Percentiles rank a stretch among this genome's conserved stretches.
These are phyloP conservation scores for Phialophora macrospora DNA, from an alignment of 2,329 filamentous ascomycete species.

Conservation along the genomic window DNA sequence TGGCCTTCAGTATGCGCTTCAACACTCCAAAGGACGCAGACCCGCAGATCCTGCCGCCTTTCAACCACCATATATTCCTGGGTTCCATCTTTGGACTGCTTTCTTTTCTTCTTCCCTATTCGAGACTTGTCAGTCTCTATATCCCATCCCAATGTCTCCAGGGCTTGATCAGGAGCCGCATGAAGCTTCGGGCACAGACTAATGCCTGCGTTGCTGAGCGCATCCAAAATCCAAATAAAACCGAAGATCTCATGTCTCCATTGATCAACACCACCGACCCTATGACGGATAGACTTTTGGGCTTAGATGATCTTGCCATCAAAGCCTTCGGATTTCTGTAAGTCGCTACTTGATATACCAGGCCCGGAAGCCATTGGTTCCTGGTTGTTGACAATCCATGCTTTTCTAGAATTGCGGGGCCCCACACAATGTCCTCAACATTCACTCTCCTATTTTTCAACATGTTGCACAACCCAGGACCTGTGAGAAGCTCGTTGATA, in stretches of 20 bases:
- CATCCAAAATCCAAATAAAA: slow-evolving; percentile 26
- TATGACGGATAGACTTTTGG: slow-evolving; percentile 44
- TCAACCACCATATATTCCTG: slow-evolving; percentile 45
- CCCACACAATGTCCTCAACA: slow-evolving; percentile 44
- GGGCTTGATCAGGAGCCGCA: slow-evolving; percentile 9
- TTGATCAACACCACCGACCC: slow-evolving; percentile 47
- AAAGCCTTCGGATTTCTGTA: slow-evolving; percentile 49
- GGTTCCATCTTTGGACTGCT: slow-evolving; percentile 42
- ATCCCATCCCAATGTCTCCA: too few relatives aligned
- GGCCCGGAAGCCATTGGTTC: background rate
- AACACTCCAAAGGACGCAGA: slow-evolving; percentile 41
- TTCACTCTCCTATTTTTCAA: slow-evolving; percentile 44
- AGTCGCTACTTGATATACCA: slow-evolving; percentile 15
- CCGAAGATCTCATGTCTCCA: slow-evolving; percentile 42
- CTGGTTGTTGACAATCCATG: too few relatives aligned
- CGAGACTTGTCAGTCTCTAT: too few relatives aligned
- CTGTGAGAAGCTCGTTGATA: slow-evolving; percentile 37
- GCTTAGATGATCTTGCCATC: slow-evolving; percentile 43
- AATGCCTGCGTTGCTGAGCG: slow-evolving; percentile 2
- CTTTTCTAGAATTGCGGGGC: slow-evolving; percentile 43
- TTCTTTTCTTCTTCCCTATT: slow-evolving; percentile 39
- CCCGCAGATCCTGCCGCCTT: slow-evolving; percentile 42
- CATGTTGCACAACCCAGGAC: slow-evolving; percentile 42
- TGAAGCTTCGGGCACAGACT: slow-evolving; percentile 4
- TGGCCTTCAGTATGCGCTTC: slow-evolving; percentile 44